phyloP scores from a whole-genome alignment of 78 protist species.

The Planoprotostelium fungivorum region DNA sequence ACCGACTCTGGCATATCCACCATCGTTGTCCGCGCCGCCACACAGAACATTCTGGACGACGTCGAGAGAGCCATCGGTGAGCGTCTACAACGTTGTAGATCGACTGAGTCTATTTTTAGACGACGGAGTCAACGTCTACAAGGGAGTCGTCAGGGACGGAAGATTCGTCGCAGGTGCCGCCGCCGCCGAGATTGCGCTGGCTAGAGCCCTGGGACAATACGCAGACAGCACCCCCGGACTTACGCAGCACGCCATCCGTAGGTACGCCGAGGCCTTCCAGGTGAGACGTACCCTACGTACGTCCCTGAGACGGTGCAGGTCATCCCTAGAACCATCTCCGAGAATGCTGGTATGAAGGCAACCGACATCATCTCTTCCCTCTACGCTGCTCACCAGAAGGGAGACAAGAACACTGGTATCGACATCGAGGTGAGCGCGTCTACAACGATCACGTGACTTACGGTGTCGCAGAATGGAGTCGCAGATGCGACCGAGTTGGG shows the following conservation, averaged over 20 bases:
- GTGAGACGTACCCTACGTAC: no score
- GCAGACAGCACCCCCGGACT: constrained; percentile 78
- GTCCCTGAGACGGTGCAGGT: constrained; percentile 15
- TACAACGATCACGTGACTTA: neutral
- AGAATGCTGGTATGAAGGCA: constrained; percentile 87
- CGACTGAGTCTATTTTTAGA: constrained; percentile 28
- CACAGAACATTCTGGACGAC: constrained; percentile 94
- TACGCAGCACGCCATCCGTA: constrained; percentile 93
- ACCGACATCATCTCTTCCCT: constrained; percentile 71
- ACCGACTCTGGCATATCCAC: constrained; percentile 81
- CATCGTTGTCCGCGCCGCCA: constrained; percentile 92
- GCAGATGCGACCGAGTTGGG: constrained; percentile 31
- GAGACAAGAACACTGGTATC: constrained; percentile 78
- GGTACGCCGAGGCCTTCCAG: constrained; percentile 89
- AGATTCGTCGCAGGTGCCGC: constrained; percentile 97
- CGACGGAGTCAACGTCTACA: constrained; percentile 92
- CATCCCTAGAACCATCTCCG: constrained; percentile 96
- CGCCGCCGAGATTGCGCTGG: constrained; percentile 91
- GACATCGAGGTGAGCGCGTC: constrained; percentile 71
- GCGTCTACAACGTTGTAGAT: neutral
- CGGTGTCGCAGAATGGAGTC: neutral
- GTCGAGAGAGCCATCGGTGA: constrained; percentile 93
- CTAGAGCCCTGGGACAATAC: constrained; percentile 44
- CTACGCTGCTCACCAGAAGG: constrained; percentile 88
- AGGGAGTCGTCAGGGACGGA: constrained; percentile 80